Conservation (phyloP, 1,284 basidiomycete species). For the Peniophora sp. region DNA sequence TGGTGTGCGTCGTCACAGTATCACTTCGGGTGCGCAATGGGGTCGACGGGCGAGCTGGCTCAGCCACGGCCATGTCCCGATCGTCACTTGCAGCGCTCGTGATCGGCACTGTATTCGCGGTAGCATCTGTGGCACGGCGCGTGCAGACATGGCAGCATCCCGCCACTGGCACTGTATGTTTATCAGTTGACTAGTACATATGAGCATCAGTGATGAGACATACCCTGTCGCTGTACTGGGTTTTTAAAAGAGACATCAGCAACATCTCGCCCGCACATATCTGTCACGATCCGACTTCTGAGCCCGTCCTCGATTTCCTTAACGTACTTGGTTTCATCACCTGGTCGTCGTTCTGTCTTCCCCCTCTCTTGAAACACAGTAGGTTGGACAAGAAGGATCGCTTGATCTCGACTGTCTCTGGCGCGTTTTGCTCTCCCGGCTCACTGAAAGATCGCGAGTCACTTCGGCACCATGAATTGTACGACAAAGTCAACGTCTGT, state of each 20-base stretch:
- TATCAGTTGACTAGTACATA: neutral
- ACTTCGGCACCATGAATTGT: slow-evolving; percentile 4
- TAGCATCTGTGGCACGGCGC: neutral
- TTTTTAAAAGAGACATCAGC: slow-evolving; percentile 8
- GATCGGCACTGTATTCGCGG: neutral
- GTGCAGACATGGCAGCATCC: neutral
- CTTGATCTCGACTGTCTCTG: slow-evolving; percentile 13
- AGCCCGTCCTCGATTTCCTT: slow-evolving; percentile 6
- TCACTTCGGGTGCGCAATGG: too few species aligned
- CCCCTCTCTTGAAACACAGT: slow-evolving; percentile 18
- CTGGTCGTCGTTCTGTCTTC: slow-evolving; percentile 8
- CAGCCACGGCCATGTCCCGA: too few species aligned
- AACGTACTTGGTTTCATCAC: slow-evolving; percentile 4
- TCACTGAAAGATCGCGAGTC: slow-evolving; percentile 1
- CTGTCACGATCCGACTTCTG: slow-evolving; percentile 4
- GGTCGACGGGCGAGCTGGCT: neutral
- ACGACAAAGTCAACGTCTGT: neutral
- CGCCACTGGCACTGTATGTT: neutral
- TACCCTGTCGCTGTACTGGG: slow-evolving; percentile 1
- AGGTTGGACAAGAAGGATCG: slow-evolving; percentile 21
- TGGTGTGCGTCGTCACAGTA: too few species aligned
- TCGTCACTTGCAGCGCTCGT: too few species aligned
- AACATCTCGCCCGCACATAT: slow-evolving; percentile 5
- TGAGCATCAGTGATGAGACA: neutral
- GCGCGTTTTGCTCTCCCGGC: slow-evolving; percentile 21